These are phyloP conservation scores for Trichoderma endophyticum DNA, from an alignment of 2,329 filamentous ascomycete species.

Conservation along the genomic window DNA sequence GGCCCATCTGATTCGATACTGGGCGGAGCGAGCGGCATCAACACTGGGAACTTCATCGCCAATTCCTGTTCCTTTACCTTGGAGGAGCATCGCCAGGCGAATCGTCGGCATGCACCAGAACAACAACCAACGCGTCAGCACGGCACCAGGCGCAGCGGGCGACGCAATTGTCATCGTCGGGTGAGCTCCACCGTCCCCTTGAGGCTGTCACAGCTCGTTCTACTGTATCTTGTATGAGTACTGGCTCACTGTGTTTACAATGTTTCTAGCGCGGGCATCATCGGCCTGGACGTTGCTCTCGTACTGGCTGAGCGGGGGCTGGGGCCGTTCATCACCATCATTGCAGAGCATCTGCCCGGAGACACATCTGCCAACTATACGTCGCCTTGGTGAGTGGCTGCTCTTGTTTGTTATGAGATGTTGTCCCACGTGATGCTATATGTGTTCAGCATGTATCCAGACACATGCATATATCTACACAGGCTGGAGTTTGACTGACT, in stretches of 20 bases:
- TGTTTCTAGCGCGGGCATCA: conserved; percentile 35
- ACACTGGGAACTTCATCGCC: background rate
- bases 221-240: background rate
- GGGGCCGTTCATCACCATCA: conserved; percentile 33
- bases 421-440: background rate
- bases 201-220: background rate
- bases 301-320: conserved; percentile 36
- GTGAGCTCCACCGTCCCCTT: conserved; percentile 18
- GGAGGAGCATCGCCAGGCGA: conserved; percentile 4
- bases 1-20: conserved; percentile 10
- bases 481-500: background rate
- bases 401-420: background rate
- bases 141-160: background rate
- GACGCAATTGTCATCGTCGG: conserved; percentile 27
- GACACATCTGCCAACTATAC: conserved; percentile 39
- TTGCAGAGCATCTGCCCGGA: conserved; percentile 41
- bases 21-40: conserved; percentile 4
- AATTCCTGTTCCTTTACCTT: background rate
- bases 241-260: background rate
- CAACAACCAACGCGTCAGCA: conserved; percentile 6
- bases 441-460: background rate
- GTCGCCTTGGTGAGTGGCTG: conserved; percentile 36
- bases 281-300: conserved; percentile 39
- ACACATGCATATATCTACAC: background rate
- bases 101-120: conserved; percentile 14